phyloP scores from a whole-genome alignment of 176 grass and related monocot species.

The Cenchrus americanus region DNA sequence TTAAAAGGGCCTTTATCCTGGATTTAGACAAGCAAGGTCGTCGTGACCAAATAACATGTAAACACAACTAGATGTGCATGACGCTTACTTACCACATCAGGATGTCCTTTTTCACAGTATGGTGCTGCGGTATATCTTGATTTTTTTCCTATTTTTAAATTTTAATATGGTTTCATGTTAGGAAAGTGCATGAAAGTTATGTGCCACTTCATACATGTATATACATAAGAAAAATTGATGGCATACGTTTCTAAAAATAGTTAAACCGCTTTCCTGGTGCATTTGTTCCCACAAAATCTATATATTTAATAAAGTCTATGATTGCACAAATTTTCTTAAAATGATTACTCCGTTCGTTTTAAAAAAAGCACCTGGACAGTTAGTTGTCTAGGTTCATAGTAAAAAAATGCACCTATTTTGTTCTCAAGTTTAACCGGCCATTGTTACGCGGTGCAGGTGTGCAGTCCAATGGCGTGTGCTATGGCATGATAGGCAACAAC shows the following conservation, averaged over 20 bases:
- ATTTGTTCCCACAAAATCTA: background rate
- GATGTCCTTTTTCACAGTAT: background rate
- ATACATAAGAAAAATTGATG: background rate
- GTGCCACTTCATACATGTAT: background rate
- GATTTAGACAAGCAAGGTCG: background rate
- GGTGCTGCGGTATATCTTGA: background rate
- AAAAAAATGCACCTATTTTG: too few relatives aligned
- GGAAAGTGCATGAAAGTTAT: background rate
- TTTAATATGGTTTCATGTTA: background rate
- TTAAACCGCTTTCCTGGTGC: background rate
- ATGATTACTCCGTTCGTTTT: background rate
- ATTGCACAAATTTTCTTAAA: background rate
- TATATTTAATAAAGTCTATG: background rate
- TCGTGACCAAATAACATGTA: background rate
- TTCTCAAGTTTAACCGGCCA: background rate
- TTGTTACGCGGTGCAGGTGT: background rate
- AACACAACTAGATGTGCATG: background rate
- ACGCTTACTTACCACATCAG: background rate
- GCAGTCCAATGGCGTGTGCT: constrained; percentile 50
- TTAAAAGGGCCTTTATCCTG: too few relatives aligned
- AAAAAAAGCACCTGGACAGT: too few relatives aligned
- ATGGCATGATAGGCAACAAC: constrained; percentile 45
- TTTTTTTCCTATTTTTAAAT: background rate
- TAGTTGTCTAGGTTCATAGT: too few relatives aligned
- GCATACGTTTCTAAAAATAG: background rate